Percentiles rank a stretch among this genome's conserved stretches.
These are phyloP conservation scores for Purpureocillium lavendulum DNA, from an alignment of 2,329 filamentous ascomycete species.

Conservation along the genomic window DNA sequence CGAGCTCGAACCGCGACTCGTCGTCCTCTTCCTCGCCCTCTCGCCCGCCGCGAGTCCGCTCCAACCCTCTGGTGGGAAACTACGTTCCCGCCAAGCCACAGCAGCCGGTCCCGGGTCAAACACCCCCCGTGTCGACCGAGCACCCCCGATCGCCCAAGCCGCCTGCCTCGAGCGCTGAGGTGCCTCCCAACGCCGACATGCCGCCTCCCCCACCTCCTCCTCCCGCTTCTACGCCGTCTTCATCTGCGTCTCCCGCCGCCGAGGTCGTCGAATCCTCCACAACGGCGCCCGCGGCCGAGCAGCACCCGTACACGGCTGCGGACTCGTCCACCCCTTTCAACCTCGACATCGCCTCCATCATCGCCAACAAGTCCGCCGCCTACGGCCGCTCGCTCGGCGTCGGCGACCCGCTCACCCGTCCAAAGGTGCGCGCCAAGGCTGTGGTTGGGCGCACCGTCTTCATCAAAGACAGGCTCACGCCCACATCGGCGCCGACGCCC, in stretches of 20 bases:
- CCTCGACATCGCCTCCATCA: conserved; percentile 26
- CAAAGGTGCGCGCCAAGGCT: conserved; percentile 19
- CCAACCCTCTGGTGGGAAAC: conserved; percentile 23
- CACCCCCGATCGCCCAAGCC: conserved; percentile 1
- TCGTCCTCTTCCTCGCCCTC: conserved; percentile 3
- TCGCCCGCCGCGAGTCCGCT: conserved; percentile 8
- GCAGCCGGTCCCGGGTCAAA: conserved; percentile 5
- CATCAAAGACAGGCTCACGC: conserved; percentile 18
- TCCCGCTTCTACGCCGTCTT: conserved; percentile 6
- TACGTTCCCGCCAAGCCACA: conserved; percentile 4
- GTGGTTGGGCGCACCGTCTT: conserved; percentile 31
- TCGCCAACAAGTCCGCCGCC: conserved; percentile 20
- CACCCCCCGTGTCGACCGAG: conserved; percentile 7
- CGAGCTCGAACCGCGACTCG: conserved; percentile 1
- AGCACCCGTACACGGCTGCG: conserved; percentile 18
- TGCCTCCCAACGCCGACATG: conserved; percentile 8
- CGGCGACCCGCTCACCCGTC: conserved; percentile 16
- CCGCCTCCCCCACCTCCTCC: conserved; percentile 14
- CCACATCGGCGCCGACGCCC: conserved; percentile 27
- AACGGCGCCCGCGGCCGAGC: background rate
- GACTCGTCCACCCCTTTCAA: conserved; percentile 10
- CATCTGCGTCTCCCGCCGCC: conserved; percentile 1
- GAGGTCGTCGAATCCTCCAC: background rate
- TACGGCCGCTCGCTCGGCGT: conserved; percentile 12
- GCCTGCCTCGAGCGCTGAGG: conserved; percentile 2